Percentiles rank a stretch among this genome's conserved stretches.
Evolutionary conservation across 805 yeast genomes (phyloP).

Genomic region (Tetrapisispora phaffii): DNA sequence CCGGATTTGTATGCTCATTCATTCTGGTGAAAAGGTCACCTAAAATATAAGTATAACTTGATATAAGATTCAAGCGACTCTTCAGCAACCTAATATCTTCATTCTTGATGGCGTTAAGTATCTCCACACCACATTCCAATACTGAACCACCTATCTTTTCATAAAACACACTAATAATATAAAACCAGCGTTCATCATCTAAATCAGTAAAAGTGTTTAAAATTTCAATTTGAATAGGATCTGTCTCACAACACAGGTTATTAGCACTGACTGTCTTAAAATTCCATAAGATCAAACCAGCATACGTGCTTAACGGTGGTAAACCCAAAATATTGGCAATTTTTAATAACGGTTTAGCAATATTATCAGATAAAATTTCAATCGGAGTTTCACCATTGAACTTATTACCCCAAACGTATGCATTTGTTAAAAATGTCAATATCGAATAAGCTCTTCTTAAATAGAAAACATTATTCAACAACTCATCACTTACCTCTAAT

Average conservation of each 20-base stretch:
- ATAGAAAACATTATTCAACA: slow-evolving; percentile 34
- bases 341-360: slow-evolving; percentile 61
- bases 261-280: slow-evolving; percentile 33
- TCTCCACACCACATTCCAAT: slow-evolving; percentile 55
- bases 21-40: slow-evolving; percentile 66
- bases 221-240: slow-evolving; percentile 63
- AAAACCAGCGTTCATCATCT: slow-evolving; percentile 90
- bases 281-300: slow-evolving; percentile 85
- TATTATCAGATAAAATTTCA: slow-evolving; percentile 52
- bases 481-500: slow-evolving; percentile 37
- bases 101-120: slow-evolving; percentile 46
- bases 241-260: slow-evolving; percentile 29
- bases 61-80: slow-evolving; percentile 48
- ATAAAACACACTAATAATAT: slow-evolving; percentile 75
- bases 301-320: slow-evolving; percentile 83
- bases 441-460: slow-evolving; percentile 73
- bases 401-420: slow-evolving; percentile 79
- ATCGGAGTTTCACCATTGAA: slow-evolving; percentile 32
- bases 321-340: slow-evolving; percentile 52
- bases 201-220: slow-evolving; percentile 82
- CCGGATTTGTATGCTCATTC: slow-evolving; percentile 95
- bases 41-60: slow-evolving; percentile 63
- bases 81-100: slow-evolving; percentile 35
- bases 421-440: slow-evolving; percentile 73
- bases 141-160: slow-evolving; percentile 74